Conservation (phyloP, 2,329 filamentous ascomycete genomes). For the Arthrobotrys sinensis region DNA sequence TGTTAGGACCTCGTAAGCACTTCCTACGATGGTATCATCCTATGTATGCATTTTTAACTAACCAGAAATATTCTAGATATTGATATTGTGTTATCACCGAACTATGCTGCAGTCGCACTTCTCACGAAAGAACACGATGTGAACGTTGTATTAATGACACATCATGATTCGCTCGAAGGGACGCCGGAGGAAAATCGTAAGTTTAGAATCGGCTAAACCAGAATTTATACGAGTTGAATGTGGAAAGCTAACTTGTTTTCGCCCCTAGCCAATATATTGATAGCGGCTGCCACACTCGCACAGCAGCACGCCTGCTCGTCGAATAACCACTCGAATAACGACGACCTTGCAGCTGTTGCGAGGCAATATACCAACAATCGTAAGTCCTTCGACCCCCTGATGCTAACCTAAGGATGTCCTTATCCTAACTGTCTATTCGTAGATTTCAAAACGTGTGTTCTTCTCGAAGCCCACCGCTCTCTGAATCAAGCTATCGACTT, state of each 20-base stretch:
- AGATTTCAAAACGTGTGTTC: conserved; percentile 74
- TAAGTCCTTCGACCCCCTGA: conserved; percentile 7
- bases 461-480: conserved; percentile 77
- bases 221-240: background rate
- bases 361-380: conserved; percentile 52
- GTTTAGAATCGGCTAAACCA: background rate
- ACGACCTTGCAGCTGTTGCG: conserved; percentile 70
- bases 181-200: conserved; percentile 62
- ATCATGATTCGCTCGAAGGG: conserved; percentile 66
- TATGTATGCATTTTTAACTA: background rate
- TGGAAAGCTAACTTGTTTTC: conserved; percentile 8
- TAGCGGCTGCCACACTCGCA: conserved; percentile 68
- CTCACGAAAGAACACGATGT: conserved; percentile 69
- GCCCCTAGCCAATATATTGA: conserved; percentile 64
- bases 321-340: conserved; percentile 69
- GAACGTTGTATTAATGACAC: conserved; percentile 67
- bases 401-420: conserved; percentile 8
- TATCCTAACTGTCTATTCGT: background rate
- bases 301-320: conserved; percentile 68
- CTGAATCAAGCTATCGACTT: conserved; percentile 85
- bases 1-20: conserved; percentile 45
- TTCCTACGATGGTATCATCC: too few relatives aligned
- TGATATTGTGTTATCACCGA: conserved; percentile 70
- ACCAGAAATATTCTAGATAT: conserved; percentile 62
- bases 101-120: conserved; percentile 69